Percentiles rank a stretch among this genome's conserved stretches.
Conservation (phyloP, 805 yeast species). For the Pichia cephalocereana region DNA sequence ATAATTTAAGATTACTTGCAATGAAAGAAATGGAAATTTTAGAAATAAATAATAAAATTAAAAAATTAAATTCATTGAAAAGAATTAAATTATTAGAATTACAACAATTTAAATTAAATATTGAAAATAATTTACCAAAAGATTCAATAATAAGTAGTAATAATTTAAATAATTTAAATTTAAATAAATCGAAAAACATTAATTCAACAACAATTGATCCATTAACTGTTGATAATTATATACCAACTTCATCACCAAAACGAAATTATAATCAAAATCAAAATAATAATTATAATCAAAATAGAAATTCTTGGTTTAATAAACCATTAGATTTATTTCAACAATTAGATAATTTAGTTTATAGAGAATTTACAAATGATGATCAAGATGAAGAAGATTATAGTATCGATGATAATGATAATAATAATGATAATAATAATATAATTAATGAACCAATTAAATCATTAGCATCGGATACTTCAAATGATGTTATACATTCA, state of each 20-base stretch:
- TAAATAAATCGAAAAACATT: slow-evolving; percentile 10
- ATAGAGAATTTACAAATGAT: slow-evolving; percentile 37
- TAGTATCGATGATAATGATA: neutral
- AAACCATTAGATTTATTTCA: slow-evolving; percentile 55
- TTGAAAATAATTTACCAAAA: slow-evolving; percentile 33
- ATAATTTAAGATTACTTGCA: slow-evolving; percentile 51
- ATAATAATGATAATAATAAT: slow-evolving; percentile 4
- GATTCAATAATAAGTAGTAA: too few relatives aligned
- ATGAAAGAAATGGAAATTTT: slow-evolving; percentile 59
- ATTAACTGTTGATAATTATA: slow-evolving; percentile 9
- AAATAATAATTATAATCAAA: neutral
- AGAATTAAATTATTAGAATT: slow-evolving; percentile 39
- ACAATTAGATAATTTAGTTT: slow-evolving; percentile 59
- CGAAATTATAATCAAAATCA: neutral
- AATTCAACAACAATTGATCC: slow-evolving; percentile 16
- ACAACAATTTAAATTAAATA: slow-evolving; percentile 37
- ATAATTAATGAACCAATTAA: slow-evolving; percentile 19
- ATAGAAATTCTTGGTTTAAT: slow-evolving; percentile 24
- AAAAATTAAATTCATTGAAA: slow-evolving; percentile 32
- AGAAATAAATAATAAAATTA: slow-evolving; percentile 50
- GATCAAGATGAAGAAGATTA: slow-evolving; percentile 1
- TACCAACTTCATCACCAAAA: slow-evolving; percentile 8
- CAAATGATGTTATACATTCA: slow-evolving; percentile 27
- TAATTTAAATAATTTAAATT: neutral
- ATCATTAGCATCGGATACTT: slow-evolving; percentile 12